These are phyloP conservation scores for Solanum acaule DNA, from an alignment of 257 asterid genomes.

Conservation along the genomic window DNA sequence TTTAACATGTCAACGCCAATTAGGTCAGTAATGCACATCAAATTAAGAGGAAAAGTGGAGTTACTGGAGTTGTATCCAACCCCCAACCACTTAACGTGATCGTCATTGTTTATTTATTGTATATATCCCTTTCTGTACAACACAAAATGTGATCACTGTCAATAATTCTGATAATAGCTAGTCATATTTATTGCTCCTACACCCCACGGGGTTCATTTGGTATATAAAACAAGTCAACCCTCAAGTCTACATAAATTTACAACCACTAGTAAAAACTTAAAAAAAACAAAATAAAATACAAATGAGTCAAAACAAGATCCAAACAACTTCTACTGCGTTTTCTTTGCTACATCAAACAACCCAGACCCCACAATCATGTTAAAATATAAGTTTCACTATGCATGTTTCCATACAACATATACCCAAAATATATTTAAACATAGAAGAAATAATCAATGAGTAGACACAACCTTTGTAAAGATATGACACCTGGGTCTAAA, in stretches of 20 bases:
- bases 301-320: background rate
- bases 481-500: too few species aligned
- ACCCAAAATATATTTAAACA: background rate
- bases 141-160: background rate
- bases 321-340: background rate
- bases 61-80: background rate
- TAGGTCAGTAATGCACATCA: background rate
- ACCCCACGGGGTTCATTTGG: background rate
- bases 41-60: background rate
- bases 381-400: background rate
- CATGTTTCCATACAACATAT: background rate
- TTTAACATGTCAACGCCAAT: background rate
- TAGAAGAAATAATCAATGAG: background rate
- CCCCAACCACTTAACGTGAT: slow-evolving; percentile 7
- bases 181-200: background rate
- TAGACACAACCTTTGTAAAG: background rate
- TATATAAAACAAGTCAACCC: background rate
- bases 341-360: background rate
- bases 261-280: background rate
- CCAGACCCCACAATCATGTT: background rate
- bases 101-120: background rate
- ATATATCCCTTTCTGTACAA: background rate
- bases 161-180: background rate
- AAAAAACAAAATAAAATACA: background rate
- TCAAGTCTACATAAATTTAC: background rate